These are phyloP conservation scores for Podaxis sp. DNA, from an alignment of 768 basidiomycete species.

Conservation along the genomic window DNA sequence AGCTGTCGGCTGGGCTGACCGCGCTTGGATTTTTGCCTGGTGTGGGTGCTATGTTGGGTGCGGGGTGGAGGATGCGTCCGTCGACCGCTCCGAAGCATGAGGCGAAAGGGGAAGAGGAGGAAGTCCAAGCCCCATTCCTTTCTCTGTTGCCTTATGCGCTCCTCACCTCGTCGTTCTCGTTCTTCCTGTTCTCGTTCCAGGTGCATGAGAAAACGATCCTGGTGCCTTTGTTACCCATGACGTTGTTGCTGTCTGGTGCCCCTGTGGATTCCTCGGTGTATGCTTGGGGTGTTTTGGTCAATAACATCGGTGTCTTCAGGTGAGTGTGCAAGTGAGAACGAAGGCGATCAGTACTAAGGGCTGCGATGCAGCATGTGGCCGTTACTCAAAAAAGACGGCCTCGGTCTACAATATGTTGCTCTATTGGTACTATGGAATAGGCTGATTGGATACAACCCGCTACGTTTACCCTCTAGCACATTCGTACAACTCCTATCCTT, in stretches of 20 bases:
- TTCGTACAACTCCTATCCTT: constrained; percentile 53
- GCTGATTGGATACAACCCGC: constrained; percentile 74
- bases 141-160: constrained; percentile 79
- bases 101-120: constrained; percentile 13
- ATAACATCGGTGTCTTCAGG: constrained; percentile 90
- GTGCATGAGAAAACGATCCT: constrained; percentile 95
- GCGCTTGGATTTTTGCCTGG: constrained; percentile 67
- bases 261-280: constrained; percentile 56
- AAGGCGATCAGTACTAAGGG: constrained; percentile 1
- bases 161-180: constrained; percentile 80
- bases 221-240: constrained; percentile 81
- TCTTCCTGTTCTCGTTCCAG: constrained; percentile 96
- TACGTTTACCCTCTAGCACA: constrained; percentile 42
- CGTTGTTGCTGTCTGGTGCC: constrained; percentile 64
- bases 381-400: constrained; percentile 74
- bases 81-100: constrained; percentile 8
- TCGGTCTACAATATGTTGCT: constrained; percentile 71
- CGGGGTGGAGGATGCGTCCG: constrained; percentile 29
- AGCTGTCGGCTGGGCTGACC: constrained; percentile 66
- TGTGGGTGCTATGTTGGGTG: constrained; percentile 41
- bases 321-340: constrained; percentile 30
- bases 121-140: constrained; percentile 46
- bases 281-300: constrained; percentile 70
- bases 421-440: constrained; percentile 78
- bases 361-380: constrained; percentile 83